Evolutionary conservation across 225 moss, liverwort and hornwort genomes (phyloP), one percentile per base, ranked within the genome.

Genomic region (Physcomitrellopsis africana): DNA sequence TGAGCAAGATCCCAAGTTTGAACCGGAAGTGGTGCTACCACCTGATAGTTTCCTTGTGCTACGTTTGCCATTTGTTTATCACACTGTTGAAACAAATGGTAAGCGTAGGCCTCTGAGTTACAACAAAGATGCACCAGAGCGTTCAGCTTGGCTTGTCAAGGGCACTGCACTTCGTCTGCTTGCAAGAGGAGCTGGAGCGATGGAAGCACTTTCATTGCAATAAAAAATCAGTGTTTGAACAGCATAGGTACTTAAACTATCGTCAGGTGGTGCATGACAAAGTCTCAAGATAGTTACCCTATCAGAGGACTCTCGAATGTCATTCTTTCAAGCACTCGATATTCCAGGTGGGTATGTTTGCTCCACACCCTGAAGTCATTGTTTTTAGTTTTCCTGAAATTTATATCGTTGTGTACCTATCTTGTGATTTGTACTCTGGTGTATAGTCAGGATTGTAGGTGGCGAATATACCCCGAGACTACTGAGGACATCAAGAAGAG

Each of bases 41-140:
- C 92, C 99, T 70, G 99, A 99, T 69, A 99, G 99, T 81, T 93
- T 99, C 70, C 77, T 99, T 67, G 95, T 95, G 78, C 90, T 99
- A 71, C 94, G 93, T 60, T 82, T 99, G 59, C 99, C 95, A 15
- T 99, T 93, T 74, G 92, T 95, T 26, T 99, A 99, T 75, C 90
- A 92, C 64, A 82, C 85, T 48, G 79, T 81, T 46, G 69, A 71
- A 66, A 91, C 84, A 45, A 85, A 90, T 74, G 85, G 79, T 42
- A 68, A 70, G 32, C 74, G 72, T 49, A 88, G 63, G 49, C 87
- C 93, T 52, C 84, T 88, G 73, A 76, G 82, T 54, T 90, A 82
- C 60, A 83, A 85, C 57, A 89, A 85, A 65, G 81, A 83, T 79
- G 79, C 87, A 41, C 99, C 99, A 75, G 91, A 99, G 70, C 88